Evolutionary conservation across 495 filamentous ascomycete species (phyloP).

Genomic region (Podospora australis): DNA sequence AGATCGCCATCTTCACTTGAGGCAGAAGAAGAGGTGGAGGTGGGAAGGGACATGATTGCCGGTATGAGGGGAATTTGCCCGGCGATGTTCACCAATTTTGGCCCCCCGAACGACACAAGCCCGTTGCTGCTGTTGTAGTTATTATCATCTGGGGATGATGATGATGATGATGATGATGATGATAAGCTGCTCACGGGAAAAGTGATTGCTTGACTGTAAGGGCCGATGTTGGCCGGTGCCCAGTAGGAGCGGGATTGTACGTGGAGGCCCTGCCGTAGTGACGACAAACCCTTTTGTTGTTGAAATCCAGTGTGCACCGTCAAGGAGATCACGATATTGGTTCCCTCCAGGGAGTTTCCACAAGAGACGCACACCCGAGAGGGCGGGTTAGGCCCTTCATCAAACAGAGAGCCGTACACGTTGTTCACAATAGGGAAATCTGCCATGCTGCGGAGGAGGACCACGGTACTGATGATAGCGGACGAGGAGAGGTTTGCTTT

Average conservation of each 20-base stretch:
- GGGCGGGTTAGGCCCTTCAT: slow-evolving; percentile 66
- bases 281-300: slow-evolving; percentile 32
- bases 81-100: slow-evolving; percentile 49
- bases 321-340: slow-evolving; percentile 50
- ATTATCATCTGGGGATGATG: too few species aligned
- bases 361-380: slow-evolving; percentile 77
- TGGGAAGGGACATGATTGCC: slow-evolving; percentile 61
- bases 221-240: slow-evolving; percentile 97
- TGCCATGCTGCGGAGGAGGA: slow-evolving; percentile 72
- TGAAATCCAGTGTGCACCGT: slow-evolving; percentile 23
- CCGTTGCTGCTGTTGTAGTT: too few species aligned
- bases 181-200: slow-evolving; percentile 39
- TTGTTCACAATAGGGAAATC: slow-evolving; percentile 70
- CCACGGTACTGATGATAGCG: slow-evolving; percentile 64
- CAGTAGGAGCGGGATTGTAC: slow-evolving; percentile 93
- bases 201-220: slow-evolving; percentile 86
- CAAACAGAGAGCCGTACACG: slow-evolving; percentile 64
- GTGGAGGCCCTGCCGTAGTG: slow-evolving; percentile 75
- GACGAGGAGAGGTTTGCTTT: slow-evolving; percentile 29
- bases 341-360: slow-evolving; percentile 50
- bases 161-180: too few species aligned
- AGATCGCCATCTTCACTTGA: too few species aligned
- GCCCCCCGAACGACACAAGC: too few species aligned
- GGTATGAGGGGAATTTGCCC: slow-evolving; percentile 91
- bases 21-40: too few species aligned